A percentile compares a stretch with the other conserved stretches of the same genome.
These are phyloP conservation scores for Boletellus ananas DNA, from an alignment of 768 basidiomycete species.

Conservation along the genomic window DNA sequence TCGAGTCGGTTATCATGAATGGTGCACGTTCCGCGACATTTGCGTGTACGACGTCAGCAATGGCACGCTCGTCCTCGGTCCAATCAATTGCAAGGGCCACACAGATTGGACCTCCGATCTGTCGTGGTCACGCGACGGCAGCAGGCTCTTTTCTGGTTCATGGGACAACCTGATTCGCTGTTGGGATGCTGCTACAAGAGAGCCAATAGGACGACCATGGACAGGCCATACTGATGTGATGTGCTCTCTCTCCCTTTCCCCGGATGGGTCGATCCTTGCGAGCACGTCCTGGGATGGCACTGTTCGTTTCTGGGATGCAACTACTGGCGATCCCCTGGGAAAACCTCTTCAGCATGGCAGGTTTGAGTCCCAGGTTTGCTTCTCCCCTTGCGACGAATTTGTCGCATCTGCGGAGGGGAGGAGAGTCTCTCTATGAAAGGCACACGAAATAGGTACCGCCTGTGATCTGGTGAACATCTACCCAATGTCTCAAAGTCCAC, in stretches of 20 bases:
- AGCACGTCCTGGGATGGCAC: background rate
- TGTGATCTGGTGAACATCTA: too few relatives aligned
- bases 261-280: slow-evolving; percentile 1
- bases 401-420: background rate
- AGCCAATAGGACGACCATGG: slow-evolving; percentile 7
- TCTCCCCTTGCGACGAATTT: slow-evolving; percentile 8
- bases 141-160: background rate
- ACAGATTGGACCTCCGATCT: background rate
- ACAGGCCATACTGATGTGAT: slow-evolving; percentile 8
- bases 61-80: background rate
- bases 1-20: too few relatives aligned
- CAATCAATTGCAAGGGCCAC: too few relatives aligned
- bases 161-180: background rate
- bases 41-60: background rate
- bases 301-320: slow-evolving; percentile 2
- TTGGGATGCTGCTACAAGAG: background rate
- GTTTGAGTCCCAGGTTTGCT: background rate
- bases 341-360: too few relatives aligned
- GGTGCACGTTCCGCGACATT: too few relatives aligned
- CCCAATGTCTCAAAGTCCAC: too few relatives aligned
- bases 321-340: background rate
- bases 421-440: too few relatives aligned
- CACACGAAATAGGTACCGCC: too few relatives aligned
- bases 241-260: background rate
- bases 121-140: slow-evolving; percentile 6